Evolutionary conservation across 805 yeast species (phyloP), one percentile per base, ranked within the genome.

Genomic region (Candida quercuum): DNA sequence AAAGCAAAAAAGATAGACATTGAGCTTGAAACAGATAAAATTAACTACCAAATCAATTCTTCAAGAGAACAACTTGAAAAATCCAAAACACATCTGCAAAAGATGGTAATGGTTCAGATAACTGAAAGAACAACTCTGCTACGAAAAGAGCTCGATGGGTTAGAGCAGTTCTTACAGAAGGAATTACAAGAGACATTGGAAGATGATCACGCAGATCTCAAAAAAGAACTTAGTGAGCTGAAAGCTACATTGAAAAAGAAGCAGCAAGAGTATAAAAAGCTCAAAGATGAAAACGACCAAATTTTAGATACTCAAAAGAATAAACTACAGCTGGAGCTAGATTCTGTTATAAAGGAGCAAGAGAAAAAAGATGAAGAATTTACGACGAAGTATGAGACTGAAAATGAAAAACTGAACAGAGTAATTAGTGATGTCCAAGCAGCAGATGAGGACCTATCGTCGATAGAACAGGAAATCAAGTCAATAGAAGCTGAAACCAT

Each of bases 331-430:
- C 37, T 41, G 30, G 41, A 45, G 15, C 27, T 46, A 23, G 46
- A 52, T 18, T 43, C 41, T 16, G 34, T 56, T 13, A 34, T 49
- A 31, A 48, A 53, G 16, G 33, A 48, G 11, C 56, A 54, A 22
- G 56, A 59, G 35, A 17, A 49, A 26, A 61, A 61, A 17, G 49
- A 55, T 35, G 57, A 64, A 17, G 49, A 57, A 8, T 34, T 51
- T 1, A 51, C 52, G 1, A 46, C 54, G n/a, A 55, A 51, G 24
- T 48, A 48, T 18, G 59, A 59, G 19, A 35, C 35, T 1, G 53
- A 61, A 32, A 52, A 57, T 16, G 28, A 33, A 1, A 57, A 57
- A 27, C 33, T 61, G 6, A 41, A 42, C 1, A 20, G 28, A 10
- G 8, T 57, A 19, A 43, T 38, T 8, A 38, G 40, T 5, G 40